Evolutionary conservation across 805 yeast genomes (phyloP).

Genomic region (Candida piceae): DNA sequence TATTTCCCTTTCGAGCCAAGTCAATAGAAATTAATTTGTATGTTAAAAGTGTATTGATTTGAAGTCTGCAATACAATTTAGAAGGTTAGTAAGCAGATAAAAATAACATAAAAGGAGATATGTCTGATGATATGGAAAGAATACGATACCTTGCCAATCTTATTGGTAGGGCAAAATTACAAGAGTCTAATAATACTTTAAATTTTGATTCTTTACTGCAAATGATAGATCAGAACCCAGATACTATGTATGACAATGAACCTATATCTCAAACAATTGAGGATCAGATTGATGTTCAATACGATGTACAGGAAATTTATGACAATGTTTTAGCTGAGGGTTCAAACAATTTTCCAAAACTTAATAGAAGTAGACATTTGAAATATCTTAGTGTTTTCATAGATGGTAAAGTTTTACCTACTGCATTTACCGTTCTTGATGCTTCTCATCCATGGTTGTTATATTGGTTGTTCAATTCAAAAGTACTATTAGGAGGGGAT

Average conservation of each 20-base stretch:
- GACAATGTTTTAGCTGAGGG: constrained; percentile 28
- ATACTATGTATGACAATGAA: constrained; percentile 14
- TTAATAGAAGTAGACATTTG: constrained; percentile 34
- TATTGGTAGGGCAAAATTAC: neutral
- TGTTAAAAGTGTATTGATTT: neutral
- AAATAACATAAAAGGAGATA: no score
- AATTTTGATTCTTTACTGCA: constrained; percentile 22
- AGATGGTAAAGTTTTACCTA: constrained; percentile 41
- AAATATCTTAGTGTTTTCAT: constrained; percentile 39
- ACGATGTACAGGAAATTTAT: constrained; percentile 25
- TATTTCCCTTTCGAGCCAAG: constrained; percentile 2
- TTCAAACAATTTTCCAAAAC: constrained; percentile 25
- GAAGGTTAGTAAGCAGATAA: no score
- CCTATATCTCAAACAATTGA: constrained; percentile 31
- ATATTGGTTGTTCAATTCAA: constrained; percentile 73
- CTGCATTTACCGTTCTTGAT: constrained; percentile 53
- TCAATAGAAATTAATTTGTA: constrained; percentile 1
- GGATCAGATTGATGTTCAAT: constrained; percentile 37
- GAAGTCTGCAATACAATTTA: no score
- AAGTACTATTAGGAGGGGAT: constrained; percentile 37
- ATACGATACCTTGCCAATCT: constrained; percentile 4
- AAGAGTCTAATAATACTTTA: constrained; percentile 5
- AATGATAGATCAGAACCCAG: constrained; percentile 17
- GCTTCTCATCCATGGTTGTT: constrained; percentile 91
- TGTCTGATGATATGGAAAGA: constrained; percentile 5